These are phyloP conservation scores for Xylariaceae sp. DNA, from an alignment of 2,329 filamentous ascomycete genomes.

Conservation along the genomic window DNA sequence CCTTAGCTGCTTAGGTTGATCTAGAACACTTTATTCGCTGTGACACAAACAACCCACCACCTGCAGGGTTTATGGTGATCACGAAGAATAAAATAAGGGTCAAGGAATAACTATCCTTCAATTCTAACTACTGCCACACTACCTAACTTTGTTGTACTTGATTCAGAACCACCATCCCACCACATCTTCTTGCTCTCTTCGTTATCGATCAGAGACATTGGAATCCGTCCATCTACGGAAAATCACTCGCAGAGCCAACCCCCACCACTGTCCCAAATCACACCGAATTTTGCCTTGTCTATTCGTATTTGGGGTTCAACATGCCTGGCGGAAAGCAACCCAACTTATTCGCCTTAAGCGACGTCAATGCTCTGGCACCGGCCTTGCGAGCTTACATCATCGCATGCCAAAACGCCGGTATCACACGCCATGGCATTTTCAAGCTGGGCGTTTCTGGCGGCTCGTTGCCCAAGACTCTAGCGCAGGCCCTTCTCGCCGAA, in stretches of 20 bases:
- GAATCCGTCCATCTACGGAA: slow-evolving; percentile 4
- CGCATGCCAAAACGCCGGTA: slow-evolving; percentile 75
- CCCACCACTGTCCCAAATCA: slow-evolving; percentile 12
- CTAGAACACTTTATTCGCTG: too few species aligned
- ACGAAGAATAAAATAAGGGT: too few species aligned
- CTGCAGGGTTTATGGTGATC: too few species aligned
- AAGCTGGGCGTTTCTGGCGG: slow-evolving; percentile 93
- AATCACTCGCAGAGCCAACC: slow-evolving; percentile 20
- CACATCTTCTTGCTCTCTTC: neutral
- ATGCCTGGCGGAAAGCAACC: slow-evolving; percentile 61
- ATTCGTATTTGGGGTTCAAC: slow-evolving; percentile 27
- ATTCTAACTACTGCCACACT: slow-evolving; percentile 2
- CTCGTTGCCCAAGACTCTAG: slow-evolving; percentile 85
- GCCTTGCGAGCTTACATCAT: slow-evolving; percentile 83
- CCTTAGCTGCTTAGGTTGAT: too few species aligned
- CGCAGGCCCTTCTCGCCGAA: slow-evolving; percentile 74
- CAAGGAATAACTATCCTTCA: too few species aligned
- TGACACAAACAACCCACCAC: too few species aligned
- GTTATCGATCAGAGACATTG: neutral
- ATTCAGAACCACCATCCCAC: too few species aligned
- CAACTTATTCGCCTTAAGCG: slow-evolving; percentile 80
- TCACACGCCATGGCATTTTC: slow-evolving; percentile 81
- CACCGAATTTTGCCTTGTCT: slow-evolving; percentile 1
- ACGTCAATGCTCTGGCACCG: slow-evolving; percentile 69
- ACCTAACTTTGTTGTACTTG: neutral